phyloP scores from a whole-genome alignment of 2,329 filamentous ascomycete species.

The Trichoderma sp. region DNA sequence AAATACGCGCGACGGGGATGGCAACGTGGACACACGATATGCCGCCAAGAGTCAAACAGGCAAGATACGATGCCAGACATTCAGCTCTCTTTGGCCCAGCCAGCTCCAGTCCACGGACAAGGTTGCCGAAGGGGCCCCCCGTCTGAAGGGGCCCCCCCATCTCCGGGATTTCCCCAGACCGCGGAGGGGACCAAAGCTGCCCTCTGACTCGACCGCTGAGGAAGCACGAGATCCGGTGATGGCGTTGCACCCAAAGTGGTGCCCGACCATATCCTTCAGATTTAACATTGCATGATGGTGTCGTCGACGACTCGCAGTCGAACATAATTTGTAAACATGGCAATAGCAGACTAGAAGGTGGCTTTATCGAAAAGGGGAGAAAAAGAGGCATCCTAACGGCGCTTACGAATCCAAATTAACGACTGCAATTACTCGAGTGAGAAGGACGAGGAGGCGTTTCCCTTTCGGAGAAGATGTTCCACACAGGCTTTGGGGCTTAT shows the following conservation, averaged over 20 bases:
- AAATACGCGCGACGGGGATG: slow-evolving; percentile 27
- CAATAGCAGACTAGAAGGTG: neutral
- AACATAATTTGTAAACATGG: neutral
- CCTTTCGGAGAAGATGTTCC: neutral
- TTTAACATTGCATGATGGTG: slow-evolving; percentile 10
- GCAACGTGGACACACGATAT: slow-evolving; percentile 1
- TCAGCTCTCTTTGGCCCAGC: slow-evolving; percentile 2
- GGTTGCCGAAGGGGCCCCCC: neutral
- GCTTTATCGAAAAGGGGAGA: neutral
- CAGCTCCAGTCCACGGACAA: neutral
- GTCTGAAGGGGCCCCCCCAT: neutral
- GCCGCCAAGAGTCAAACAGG: slow-evolving; percentile 12
- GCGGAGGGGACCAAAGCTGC: neutral
- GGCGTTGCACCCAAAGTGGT: slow-evolving; percentile 22
- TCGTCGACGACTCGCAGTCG: neutral
- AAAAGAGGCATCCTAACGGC: neutral
- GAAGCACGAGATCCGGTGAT: slow-evolving; percentile 6
- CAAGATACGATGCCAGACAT: neutral
- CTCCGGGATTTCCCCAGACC: slow-evolving; percentile 7
- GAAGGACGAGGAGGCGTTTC: neutral
- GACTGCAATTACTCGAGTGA: neutral
- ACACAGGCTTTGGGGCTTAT: neutral
- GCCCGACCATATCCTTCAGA: slow-evolving; percentile 21
- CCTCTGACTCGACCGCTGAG: neutral
- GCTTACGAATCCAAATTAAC: neutral